Conservation (phyloP, 495 filamentous ascomycete species). For the Gamarada debralockiae region DNA sequence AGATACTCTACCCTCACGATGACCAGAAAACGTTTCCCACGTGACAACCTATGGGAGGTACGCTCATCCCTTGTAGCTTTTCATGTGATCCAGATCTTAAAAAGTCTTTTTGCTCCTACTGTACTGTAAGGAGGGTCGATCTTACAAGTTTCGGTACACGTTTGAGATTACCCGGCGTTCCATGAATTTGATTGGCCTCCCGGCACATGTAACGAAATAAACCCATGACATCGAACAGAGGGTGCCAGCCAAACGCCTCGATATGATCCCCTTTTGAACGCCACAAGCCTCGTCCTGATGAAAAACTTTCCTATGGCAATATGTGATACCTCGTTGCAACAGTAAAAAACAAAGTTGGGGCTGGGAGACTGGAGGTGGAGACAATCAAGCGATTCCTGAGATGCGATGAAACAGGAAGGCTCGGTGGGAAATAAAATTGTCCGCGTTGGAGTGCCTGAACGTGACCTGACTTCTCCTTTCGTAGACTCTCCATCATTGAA, state of each 20-base stretch:
- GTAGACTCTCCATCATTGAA: background rate
- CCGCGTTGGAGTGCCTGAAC: too few species aligned
- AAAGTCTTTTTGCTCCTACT: too few species aligned
- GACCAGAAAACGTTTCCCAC: too few species aligned
- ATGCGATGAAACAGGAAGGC: background rate
- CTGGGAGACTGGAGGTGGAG: background rate
- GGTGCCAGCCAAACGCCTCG: background rate
- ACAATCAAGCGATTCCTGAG: background rate
- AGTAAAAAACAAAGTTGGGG: background rate
- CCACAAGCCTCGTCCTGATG: background rate
- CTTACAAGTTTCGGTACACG: background rate
- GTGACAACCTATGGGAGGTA: too few species aligned
- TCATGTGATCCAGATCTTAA: too few species aligned
- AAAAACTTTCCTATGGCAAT: background rate
- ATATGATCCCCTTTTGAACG: background rate
- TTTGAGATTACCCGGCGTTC: background rate
- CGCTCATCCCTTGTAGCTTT: too few species aligned
- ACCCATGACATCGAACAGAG: background rate
- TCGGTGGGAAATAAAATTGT: background rate
- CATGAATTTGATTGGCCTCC: background rate
- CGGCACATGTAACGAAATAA: too few species aligned
- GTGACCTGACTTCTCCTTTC: background rate
- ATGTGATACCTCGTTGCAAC: background rate
- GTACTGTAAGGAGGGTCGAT: background rate
- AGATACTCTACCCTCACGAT: too few species aligned